Conservation (phyloP, 2,329 filamentous ascomycete genomes). For the Bimuria novae-zelandiae region DNA sequence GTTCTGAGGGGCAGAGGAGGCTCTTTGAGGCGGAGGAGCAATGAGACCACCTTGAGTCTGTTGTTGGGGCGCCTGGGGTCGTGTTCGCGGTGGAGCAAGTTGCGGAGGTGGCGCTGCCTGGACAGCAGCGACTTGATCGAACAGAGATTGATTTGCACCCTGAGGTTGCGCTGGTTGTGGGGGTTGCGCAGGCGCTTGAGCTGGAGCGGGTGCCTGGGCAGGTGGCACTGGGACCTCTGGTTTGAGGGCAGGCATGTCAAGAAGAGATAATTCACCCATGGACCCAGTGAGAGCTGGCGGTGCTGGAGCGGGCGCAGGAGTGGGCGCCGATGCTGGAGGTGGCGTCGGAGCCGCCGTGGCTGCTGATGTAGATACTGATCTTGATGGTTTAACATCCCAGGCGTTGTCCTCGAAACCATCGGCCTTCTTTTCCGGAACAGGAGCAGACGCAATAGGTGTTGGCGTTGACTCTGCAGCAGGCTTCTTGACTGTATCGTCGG, state of each 20-base stretch:
- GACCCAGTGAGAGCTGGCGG: constrained; percentile 62
- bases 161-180: constrained; percentile 47
- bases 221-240: constrained; percentile 47
- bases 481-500: constrained; percentile 50
- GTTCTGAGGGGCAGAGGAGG: constrained; percentile 85
- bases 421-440: constrained; percentile 55
- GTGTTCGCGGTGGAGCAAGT: constrained; percentile 60
- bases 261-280: constrained; percentile 69
- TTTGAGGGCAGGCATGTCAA: constrained; percentile 53
- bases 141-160: constrained; percentile 49
- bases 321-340: constrained; percentile 54
- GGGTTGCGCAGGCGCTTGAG: constrained; percentile 45
- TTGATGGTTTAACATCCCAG: constrained; percentile 90
- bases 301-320: constrained; percentile 62
- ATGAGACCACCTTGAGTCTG: constrained; percentile 66
- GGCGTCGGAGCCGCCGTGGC: constrained; percentile 49
- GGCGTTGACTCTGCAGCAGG: constrained; percentile 50
- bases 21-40: constrained; percentile 77
- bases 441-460: constrained; percentile 55
- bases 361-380: constrained; percentile 50
- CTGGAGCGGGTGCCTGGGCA: constrained; percentile 51
- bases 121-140: constrained; percentile 44
- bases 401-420: constrained; percentile 93
- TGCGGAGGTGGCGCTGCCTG: constrained; percentile 47
- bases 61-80: constrained; percentile 72